Evolutionary conservation across 108 stramenopile species (phyloP).

Genomic region (Parietichytrium sp.): DNA sequence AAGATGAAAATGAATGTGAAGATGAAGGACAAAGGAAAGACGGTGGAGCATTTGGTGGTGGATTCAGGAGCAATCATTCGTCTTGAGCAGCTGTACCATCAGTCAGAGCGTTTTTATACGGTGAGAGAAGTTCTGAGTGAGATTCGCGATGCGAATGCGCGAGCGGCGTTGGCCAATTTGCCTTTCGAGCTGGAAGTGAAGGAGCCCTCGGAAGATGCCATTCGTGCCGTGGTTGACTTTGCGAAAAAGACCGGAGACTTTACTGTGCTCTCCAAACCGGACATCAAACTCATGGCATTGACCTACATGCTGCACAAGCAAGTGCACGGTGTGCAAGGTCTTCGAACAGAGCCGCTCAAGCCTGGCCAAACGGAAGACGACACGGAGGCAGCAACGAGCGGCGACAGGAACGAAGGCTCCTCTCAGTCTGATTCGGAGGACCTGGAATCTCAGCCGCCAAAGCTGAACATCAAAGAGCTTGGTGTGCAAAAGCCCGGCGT

Average conservation of each 20-base stretch:
- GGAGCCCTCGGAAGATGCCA: slow-evolving; percentile 60
- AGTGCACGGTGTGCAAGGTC: slow-evolving; percentile 40
- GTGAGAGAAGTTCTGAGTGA: slow-evolving; percentile 45
- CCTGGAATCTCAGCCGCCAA: background rate
- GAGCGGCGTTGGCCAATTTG: slow-evolving; percentile 44
- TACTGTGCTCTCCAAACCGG: slow-evolving; percentile 70
- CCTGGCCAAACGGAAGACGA: no score
- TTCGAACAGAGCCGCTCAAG: background rate
- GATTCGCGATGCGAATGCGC: slow-evolving; percentile 41
- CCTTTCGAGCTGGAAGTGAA: slow-evolving; percentile 53
- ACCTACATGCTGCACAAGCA: slow-evolving; percentile 77
- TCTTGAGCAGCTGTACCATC: background rate
- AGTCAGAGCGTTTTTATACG: slow-evolving; percentile 17
- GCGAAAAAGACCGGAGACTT: slow-evolving; percentile 90
- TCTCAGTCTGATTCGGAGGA: no score
- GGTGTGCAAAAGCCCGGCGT: slow-evolving; percentile 6
- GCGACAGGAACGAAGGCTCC: no score
- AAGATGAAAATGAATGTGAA: no score
- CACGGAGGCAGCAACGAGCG: no score
- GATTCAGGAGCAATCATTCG: slow-evolving; percentile 48
- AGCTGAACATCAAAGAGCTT: no score
- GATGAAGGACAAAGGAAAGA: no score
- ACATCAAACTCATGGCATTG: slow-evolving; percentile 86
- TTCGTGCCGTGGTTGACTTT: slow-evolving; percentile 72
- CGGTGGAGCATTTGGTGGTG: slow-evolving; percentile 24